A percentile compares a stretch with the other conserved stretches of the same genome.
Evolutionary conservation across 495 filamentous ascomycete genomes (phyloP).

Genomic region (Schizothecium vesticola): DNA sequence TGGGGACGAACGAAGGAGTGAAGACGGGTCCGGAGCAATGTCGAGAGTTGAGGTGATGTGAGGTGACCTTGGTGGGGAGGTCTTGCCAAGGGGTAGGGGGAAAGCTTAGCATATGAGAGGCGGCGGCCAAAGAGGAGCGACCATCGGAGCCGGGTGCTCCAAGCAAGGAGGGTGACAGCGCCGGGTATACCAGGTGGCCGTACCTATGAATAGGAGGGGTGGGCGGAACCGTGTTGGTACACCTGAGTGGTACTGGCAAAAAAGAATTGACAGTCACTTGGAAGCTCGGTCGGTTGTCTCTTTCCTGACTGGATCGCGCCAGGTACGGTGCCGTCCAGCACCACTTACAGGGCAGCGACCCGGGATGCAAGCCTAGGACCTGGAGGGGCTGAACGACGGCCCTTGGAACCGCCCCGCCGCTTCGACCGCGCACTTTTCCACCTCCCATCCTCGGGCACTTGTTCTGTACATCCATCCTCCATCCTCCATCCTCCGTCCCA

Average conservation of each 20-base stretch:
- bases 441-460: background rate
- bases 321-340: background rate
- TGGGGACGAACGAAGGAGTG: background rate
- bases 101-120: constrained; percentile 14
- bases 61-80: constrained; percentile 5
- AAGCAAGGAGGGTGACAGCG: constrained; percentile 4
- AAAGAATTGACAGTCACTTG: too few relatives aligned
- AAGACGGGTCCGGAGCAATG: background rate
- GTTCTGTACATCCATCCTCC: background rate
- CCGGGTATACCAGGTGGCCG: background rate
- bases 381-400: background rate
- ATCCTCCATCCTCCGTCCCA: background rate
- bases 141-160: constrained; percentile 4
- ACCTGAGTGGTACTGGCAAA: too few relatives aligned
- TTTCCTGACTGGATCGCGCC: background rate
- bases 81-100: constrained; percentile 11
- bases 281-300: background rate
- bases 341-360: background rate
- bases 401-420: background rate
- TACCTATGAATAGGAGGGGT: constrained; percentile 9
- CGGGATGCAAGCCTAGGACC: background rate
- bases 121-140: background rate
- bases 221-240: background rate
- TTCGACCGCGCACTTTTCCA: background rate
- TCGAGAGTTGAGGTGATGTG: background rate